Percentiles rank a stretch among this genome's conserved stretches.
phyloP scores from a whole-genome alignment of 2,329 filamentous ascomycete genomes.

The Talaromyces sp. region DNA sequence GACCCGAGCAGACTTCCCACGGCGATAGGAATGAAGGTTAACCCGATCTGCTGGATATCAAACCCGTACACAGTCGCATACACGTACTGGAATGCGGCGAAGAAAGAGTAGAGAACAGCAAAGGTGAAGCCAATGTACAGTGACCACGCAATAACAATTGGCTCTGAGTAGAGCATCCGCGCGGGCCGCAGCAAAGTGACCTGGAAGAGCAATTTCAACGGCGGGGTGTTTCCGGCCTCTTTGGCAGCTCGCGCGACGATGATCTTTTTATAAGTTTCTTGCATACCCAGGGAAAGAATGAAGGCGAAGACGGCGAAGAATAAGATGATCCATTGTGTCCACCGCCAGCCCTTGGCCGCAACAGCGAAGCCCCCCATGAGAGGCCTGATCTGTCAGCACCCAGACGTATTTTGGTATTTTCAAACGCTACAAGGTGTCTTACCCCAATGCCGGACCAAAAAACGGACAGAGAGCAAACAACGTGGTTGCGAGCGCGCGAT shows the following conservation, averaged over 20 bases:
- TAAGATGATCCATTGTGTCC: slow-evolving; percentile 63
- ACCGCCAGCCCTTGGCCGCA: slow-evolving; percentile 44
- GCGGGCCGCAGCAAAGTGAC: slow-evolving; percentile 12
- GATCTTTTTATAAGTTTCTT: slow-evolving; percentile 66
- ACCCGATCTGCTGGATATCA: slow-evolving; percentile 47
- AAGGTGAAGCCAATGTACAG: slow-evolving; percentile 21
- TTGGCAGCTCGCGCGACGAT: slow-evolving; percentile 62
- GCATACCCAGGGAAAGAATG: slow-evolving; percentile 51
- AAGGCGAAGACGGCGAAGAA: slow-evolving; percentile 57
- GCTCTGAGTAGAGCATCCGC: slow-evolving; percentile 22
- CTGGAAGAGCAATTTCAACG: not conserved
- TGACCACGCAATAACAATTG: slow-evolving; percentile 17
- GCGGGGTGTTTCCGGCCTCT: not conserved
- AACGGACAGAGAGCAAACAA: slow-evolving; percentile 39
- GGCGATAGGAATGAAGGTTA: slow-evolving; percentile 63
- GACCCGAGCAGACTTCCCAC: slow-evolving; percentile 57
- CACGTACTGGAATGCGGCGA: slow-evolving; percentile 6
- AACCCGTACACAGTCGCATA: slow-evolving; percentile 58
- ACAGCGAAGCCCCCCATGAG: slow-evolving; percentile 26
- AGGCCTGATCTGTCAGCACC: slow-evolving; percentile 45
- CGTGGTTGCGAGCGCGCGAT: slow-evolving; percentile 54
- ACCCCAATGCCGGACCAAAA: slow-evolving; percentile 19
- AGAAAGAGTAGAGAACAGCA: slow-evolving; percentile 21
- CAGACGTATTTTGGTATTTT: not conserved
- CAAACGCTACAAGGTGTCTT: not conserved